A percentile compares a stretch with the other conserved stretches of the same genome.
These are phyloP conservation scores for Echeveria elegans DNA, from an alignment of 164 flowering plant genomes.

Conservation along the genomic window DNA sequence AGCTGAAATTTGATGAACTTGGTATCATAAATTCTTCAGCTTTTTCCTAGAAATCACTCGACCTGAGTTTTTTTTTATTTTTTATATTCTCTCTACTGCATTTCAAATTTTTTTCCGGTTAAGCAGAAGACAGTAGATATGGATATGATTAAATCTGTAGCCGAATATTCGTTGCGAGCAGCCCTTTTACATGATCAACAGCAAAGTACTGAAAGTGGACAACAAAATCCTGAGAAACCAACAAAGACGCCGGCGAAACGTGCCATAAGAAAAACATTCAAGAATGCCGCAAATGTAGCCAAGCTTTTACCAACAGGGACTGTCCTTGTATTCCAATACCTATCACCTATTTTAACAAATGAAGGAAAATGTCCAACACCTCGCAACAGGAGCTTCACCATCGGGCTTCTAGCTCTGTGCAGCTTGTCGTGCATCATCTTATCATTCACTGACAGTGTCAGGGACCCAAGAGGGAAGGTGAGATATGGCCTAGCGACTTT, in stretches of 20 bases:
- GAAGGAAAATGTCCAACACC: constrained; percentile 7
- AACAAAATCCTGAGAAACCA: not conserved
- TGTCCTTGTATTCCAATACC: constrained; percentile 9
- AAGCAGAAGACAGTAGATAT: no score
- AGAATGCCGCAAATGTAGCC: constrained; percentile 9
- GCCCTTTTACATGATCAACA: no score
- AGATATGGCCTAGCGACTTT: constrained; percentile 5
- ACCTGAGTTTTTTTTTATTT: no score
- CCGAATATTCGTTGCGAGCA: no score
- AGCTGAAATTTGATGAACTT: no score
- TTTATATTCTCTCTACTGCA: no score
- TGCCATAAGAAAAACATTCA: no score
- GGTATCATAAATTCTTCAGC: no score
- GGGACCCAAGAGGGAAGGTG: constrained; percentile 9
- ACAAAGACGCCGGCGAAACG: constrained; percentile 5
- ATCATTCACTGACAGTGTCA: constrained; percentile 10
- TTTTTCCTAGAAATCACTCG: no score
- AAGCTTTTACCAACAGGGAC: constrained; percentile 11
- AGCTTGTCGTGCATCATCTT: constrained; percentile 1
- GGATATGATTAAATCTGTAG: no score
- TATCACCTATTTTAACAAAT: constrained; percentile 10
- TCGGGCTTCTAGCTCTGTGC: constrained; percentile 1
- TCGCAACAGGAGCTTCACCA: constrained; percentile 3
- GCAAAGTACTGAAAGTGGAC: no score
- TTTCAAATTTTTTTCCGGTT: no score